Conservation (phyloP, 805 yeast species). For the Candida nemodendra region DNA sequence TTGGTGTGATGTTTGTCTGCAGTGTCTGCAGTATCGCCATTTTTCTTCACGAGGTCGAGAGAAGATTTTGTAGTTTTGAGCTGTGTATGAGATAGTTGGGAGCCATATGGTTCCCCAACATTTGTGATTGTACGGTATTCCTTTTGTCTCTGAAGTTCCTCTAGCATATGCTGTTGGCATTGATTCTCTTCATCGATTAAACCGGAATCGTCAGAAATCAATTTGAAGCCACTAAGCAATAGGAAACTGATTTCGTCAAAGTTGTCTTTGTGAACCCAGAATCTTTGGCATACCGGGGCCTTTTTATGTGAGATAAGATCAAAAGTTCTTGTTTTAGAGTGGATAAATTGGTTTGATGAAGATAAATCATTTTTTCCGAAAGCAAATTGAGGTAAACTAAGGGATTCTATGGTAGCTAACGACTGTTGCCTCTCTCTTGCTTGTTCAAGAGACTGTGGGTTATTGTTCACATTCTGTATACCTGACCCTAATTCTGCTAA, state of each 20-base stretch:
- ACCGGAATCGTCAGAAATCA: slow-evolving; percentile 35
- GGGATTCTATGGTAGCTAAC: slow-evolving; percentile 24
- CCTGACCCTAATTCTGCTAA: background rate
- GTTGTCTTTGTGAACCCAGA: slow-evolving; percentile 62
- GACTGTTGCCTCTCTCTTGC: slow-evolving; percentile 10
- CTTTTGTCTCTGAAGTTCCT: slow-evolving; percentile 3
- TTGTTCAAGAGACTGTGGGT: background rate
- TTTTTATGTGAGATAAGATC: slow-evolving; percentile 36
- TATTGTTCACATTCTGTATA: background rate
- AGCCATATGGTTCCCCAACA: background rate
- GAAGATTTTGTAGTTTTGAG: slow-evolving; percentile 17
- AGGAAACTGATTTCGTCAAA: slow-evolving; percentile 50
- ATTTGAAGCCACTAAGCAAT: slow-evolving; percentile 42
- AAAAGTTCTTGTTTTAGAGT: slow-evolving; percentile 32
- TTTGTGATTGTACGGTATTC: slow-evolving; percentile 1
- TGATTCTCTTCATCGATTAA: slow-evolving; percentile 21
- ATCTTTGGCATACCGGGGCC: slow-evolving; percentile 37
- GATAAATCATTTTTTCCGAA: slow-evolving; percentile 2
- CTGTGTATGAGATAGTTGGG: slow-evolving; percentile 5
- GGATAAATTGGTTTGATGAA: slow-evolving; percentile 10
- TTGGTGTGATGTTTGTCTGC: background rate
- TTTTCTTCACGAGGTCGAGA: slow-evolving; percentile 5
- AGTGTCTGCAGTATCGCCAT: background rate
- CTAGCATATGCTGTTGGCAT: slow-evolving; percentile 6
- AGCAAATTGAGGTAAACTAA: slow-evolving; percentile 14